Evolutionary conservation across 345 rosid species (phyloP), one percentile per base, ranked within the genome.

Genomic region (Cardamine chenopodiifolia): DNA sequence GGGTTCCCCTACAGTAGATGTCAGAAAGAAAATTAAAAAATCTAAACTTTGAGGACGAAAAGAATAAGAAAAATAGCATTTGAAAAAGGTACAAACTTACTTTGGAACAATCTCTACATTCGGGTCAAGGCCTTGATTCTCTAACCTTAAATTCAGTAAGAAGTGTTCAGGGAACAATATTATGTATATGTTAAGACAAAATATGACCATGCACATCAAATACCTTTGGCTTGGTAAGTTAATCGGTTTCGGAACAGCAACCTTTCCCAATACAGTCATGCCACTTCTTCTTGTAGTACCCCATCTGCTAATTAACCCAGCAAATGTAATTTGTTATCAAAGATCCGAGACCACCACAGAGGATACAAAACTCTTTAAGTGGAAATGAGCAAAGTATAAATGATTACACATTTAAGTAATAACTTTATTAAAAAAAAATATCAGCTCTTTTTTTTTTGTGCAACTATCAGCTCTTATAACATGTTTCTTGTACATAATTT

Each of bases 191-290:
- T 31, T 4, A 15, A 64, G 47, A 67, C 20, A 5, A 73, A 50
- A 70, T 35, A 26, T 13, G 19, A 65, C 26, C 14, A 55, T 53
- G 62, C 29, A 12, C 44, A 35, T 47, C 31, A 57, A 48, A 74
- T 87, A 96, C 99, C 92, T 90, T 80, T 96, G 99, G 82, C 99
- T 96, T 25, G 99, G 99, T 77, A 96, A 79, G 73, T 96, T 96
- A 62, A 96, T 92, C 28, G 99, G 99, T 80, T 92, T 96, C 3
- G 99, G 99, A 77, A 92, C 98, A 60, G 90, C 85, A 64, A 96
- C 93, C 82, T 96, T 96, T 72, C 99, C 99, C 82, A 96, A 78
- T 64, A 87, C 86, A 69, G 90, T 89, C 99, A 96, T 89, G 66
- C 93, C 90, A 65, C 96, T 81, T 86, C 95, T 87, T 85, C 96